Conservation (phyloP, 441 rosid species). For the Erodium trifolium region DNA sequence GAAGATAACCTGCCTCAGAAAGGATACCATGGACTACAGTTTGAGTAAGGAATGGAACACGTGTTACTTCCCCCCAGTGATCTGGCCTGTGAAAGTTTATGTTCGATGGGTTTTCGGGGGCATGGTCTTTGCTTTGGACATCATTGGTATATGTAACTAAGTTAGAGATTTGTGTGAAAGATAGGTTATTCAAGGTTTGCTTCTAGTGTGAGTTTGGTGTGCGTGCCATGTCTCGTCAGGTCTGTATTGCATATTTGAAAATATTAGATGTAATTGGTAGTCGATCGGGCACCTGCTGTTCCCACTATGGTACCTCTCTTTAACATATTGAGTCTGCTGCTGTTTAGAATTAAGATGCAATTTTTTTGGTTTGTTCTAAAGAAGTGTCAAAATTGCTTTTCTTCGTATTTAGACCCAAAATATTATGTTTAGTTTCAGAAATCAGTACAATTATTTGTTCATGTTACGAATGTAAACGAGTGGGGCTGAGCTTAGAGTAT, state of each 20-base stretch:
- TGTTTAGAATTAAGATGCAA: no score
- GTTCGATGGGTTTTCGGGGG: background rate
- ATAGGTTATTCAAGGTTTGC: background rate
- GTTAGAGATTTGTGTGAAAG: background rate
- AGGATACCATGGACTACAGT: background rate
- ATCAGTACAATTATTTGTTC: no score
- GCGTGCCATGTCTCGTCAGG: no score
- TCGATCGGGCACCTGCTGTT: background rate
- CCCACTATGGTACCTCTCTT: background rate
- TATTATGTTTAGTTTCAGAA: no score
- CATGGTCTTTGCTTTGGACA: background rate
- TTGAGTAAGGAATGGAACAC: background rate
- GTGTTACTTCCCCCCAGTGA: background rate
- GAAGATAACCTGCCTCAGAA: conserved; percentile 3
- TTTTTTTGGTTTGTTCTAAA: no score
- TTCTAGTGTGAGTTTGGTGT: background rate
- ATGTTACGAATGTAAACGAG: no score
- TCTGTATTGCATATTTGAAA: background rate
- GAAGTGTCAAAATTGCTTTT: no score
- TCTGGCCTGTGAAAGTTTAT: background rate
- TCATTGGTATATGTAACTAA: background rate
- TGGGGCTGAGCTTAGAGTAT: no score
- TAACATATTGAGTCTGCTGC: background rate
- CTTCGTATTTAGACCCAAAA: no score
- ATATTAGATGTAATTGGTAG: background rate